A percentile compares a stretch with the other conserved stretches of the same genome.
phyloP scores from a whole-genome alignment of 2,329 filamentous ascomycete genomes.

The Paecilomyces formosus region DNA sequence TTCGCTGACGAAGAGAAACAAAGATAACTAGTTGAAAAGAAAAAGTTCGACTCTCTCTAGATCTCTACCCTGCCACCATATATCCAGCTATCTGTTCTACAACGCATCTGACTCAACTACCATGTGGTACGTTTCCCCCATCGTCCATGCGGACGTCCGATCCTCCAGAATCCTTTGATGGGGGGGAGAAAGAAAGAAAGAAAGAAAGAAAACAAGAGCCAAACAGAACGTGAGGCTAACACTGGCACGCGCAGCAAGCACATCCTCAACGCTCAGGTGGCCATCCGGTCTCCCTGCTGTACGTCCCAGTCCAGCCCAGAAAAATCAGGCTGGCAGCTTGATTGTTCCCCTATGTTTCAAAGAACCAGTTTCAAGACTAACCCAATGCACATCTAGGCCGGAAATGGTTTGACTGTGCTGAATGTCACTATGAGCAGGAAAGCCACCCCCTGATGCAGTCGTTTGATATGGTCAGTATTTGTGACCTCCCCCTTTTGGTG shows the following conservation, averaged over 20 bases:
- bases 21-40: not conserved
- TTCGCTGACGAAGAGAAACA: not conserved
- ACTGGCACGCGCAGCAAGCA: conserved; percentile 65
- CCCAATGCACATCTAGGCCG: conserved; percentile 48
- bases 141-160: not conserved
- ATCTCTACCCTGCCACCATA: not conserved
- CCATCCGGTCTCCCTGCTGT: conserved; percentile 95
- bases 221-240: not conserved
- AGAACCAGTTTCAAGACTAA: not conserved
- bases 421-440: conserved; percentile 82
- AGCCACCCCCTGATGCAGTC: conserved; percentile 67
- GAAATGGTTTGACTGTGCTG: conserved; percentile 98
- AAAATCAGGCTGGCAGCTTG: not conserved
- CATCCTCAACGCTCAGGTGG: conserved; percentile 93
- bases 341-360: conserved; percentile 1
- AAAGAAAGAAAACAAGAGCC: not conserved
- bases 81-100: not conserved
- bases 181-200: not conserved
- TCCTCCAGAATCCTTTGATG: not conserved
- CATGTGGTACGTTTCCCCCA: not conserved
- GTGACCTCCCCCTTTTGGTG: not conserved
- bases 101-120: not conserved
- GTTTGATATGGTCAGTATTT: conserved; percentile 63
- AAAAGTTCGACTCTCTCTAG: not conserved
- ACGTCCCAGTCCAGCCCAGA: conserved; percentile 27